Evolutionary conservation across 2,329 filamentous ascomycete species (phyloP), one percentile per base, ranked within the genome.

Genomic region (Pseudogymnoascus sp.): DNA sequence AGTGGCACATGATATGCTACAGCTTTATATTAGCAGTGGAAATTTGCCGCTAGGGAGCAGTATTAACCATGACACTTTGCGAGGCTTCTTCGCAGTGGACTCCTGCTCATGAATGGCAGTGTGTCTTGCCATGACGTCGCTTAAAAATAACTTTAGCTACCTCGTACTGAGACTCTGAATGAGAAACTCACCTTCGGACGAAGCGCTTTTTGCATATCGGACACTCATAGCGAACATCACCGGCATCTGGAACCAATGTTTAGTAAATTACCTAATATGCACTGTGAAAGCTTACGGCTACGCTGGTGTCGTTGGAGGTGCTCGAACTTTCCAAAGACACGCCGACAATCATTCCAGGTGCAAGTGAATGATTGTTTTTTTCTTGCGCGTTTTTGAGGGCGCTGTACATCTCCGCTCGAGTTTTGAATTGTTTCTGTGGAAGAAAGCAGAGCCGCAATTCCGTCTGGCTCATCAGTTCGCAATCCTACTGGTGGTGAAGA

Each of bases 91-190:
- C 16, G 50, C 19, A 62, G 33, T 62, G 8, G 50, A 53, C 24
- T 62, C 37, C 56, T 63, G 44, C 29, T 59, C 63, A 44, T 66
- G 65, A 24, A 66, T 64, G 29, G 63, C 38, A 65, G 63, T 61
- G 63, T 66, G 65, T 24, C 65, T 65, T 29, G 65, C 61, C 65
- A 66, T 66, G 16, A 66, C 65, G 61, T 66, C 65, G 37, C 65
- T 66, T 62, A 13, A 13, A 64, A 14, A 19, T 21, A 42, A 59
- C 14, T 50, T 50, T 13, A 50, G 44, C 44, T 19, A 63, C 56
- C 38, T 59, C 61, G 7, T 59, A 59, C 47, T 19, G 26, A 14
- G 50, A 33, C 33, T 61, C 21, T 19, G 13, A 50, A 24, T 26
- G 37, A 38, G 61, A 26, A 16, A 33, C 47, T 63, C 61, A 66